Percentiles rank a stretch among this genome's conserved stretches.
phyloP scores from a whole-genome alignment of 495 filamentous ascomycete genomes.

The Sabuloglossum arenarium region DNA sequence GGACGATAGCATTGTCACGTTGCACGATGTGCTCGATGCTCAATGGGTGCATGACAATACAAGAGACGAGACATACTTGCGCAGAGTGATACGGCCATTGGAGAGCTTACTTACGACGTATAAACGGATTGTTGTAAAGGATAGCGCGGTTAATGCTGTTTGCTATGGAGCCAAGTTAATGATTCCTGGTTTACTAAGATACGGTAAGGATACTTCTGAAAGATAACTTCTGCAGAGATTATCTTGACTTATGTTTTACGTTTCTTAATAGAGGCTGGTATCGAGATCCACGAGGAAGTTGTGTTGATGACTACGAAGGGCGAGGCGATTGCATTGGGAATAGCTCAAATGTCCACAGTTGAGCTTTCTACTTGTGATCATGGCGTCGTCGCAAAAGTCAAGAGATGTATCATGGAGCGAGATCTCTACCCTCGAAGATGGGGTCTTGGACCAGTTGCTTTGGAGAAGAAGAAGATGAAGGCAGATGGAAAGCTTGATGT shows the following conservation, averaged over 20 bases:
- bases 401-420: conserved; percentile 97
- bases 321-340: conserved; percentile 87
- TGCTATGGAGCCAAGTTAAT: conserved; percentile 98
- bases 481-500: conserved; percentile 88
- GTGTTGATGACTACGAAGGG: conserved; percentile 97
- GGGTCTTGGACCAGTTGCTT: conserved; percentile 76
- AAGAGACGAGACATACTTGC: conserved; percentile 69
- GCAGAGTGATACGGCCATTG: conserved; percentile 70
- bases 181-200: conserved; percentile 85
- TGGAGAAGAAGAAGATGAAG: conserved; percentile 98
- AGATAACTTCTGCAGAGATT: not conserved
- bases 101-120: conserved; percentile 81
- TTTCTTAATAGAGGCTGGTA: conserved; percentile 42
- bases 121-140: conserved; percentile 94
- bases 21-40: conserved; percentile 90
- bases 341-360: conserved; percentile 87
- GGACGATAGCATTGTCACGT: conserved; percentile 64
- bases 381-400: conserved; percentile 91
- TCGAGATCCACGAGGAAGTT: conserved; percentile 79
- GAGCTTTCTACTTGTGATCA: conserved; percentile 86
- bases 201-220: conserved; percentile 31
- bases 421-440: conserved; percentile 88
- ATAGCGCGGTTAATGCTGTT: conserved; percentile 84
- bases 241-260: not conserved
- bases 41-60: conserved; percentile 87